Percentiles rank a stretch among this genome's conserved stretches.
These are phyloP conservation scores for Pyrus hybrid DNA, from an alignment of 331 rosid genomes.

Conservation along the genomic window DNA sequence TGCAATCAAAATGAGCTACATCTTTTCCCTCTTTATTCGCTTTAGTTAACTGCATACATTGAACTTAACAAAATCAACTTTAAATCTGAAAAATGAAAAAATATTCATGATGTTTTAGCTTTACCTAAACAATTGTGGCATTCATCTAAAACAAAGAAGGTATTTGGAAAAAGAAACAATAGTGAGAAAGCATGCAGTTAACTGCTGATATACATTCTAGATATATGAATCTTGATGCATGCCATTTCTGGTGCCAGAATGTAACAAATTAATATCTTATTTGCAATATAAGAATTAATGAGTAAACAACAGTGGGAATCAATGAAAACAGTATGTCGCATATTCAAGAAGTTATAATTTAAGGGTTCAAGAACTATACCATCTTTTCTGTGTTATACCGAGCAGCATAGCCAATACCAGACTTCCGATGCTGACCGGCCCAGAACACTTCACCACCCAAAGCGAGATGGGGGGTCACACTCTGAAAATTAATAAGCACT, in stretches of 20 bases:
- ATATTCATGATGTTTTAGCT: no score
- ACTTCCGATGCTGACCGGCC: conserved; percentile 98
- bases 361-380: conserved; percentile 28
- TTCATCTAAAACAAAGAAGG: background rate
- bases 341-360: background rate
- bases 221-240: background rate
- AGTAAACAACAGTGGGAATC: background rate
- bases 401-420: conserved; percentile 92
- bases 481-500: conserved; percentile 33
- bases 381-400: conserved; percentile 85
- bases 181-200: background rate
- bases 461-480: conserved; percentile 68
- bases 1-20: no score
- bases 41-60: no score
- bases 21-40: no score
- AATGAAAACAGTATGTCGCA: background rate
- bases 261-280: background rate
- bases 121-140: background rate
- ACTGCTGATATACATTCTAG: background rate
- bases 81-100: no score
- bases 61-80: no score
- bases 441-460: conserved; percentile 98
- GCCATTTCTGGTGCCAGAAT: background rate
- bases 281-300: background rate
- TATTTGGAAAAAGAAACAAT: background rate